These are phyloP conservation scores for Coemansia reversa DNA, from an alignment of 192 early-diverging fungal species.

Conservation along the genomic window DNA sequence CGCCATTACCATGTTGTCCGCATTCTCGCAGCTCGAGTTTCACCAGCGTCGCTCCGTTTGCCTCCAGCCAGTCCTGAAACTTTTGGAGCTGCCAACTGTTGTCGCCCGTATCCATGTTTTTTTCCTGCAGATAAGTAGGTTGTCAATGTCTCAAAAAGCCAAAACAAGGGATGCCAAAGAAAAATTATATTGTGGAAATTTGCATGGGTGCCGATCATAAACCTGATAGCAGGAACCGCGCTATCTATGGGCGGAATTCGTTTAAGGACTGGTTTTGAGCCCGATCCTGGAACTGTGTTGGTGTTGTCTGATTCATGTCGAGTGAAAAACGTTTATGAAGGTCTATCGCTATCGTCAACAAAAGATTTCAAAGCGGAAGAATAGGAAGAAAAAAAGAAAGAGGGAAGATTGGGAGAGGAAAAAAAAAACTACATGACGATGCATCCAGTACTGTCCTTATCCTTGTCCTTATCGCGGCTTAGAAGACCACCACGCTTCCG, in stretches of 20 bases:
- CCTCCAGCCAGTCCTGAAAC: constrained; percentile 47
- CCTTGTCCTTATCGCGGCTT: constrained; percentile 39
- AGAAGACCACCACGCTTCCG: constrained; percentile 35
- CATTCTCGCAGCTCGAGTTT: constrained; percentile 34
- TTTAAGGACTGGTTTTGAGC: neutral
- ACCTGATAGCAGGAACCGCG: neutral
- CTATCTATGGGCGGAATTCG: neutral
- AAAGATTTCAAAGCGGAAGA: neutral
- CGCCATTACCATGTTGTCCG: constrained; percentile 42
- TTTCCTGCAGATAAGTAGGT: neutral
- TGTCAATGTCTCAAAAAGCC: neutral
- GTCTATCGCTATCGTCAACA: neutral
- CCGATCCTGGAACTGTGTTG: neutral
- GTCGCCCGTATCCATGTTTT: neutral
- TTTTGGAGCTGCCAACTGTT: constrained; percentile 10
- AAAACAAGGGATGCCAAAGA: neutral
- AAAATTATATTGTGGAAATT: neutral
- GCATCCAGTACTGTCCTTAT: constrained; percentile 36
- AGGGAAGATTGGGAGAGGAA: neutral
- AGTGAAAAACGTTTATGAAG: too few relatives aligned
- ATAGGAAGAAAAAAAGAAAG: constrained; percentile 1
- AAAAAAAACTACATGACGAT: constrained; percentile 42
- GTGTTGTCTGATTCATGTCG: neutral
- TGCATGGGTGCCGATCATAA: neutral
- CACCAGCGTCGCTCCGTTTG: constrained; percentile 42